Percentiles rank a stretch among this genome's conserved stretches.
Evolutionary conservation across 306 rosid species (phyloP).

Genomic region (Dryas drummondii): DNA sequence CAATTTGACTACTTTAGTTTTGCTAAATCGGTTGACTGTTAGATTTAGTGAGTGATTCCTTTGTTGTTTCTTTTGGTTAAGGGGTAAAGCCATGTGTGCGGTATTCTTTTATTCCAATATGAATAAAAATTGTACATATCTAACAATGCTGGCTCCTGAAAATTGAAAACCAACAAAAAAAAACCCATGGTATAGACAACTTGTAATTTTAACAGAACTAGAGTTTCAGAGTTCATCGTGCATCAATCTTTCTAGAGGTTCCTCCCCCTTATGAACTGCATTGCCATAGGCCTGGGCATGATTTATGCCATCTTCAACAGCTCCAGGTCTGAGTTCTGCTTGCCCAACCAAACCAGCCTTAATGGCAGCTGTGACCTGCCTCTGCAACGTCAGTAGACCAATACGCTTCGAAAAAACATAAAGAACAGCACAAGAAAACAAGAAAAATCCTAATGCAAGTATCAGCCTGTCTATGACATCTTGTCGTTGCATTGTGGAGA

Average conservation of each 20-base stretch:
- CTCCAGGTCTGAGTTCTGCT: constrained; percentile 47
- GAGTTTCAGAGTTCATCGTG: constrained; percentile 63
- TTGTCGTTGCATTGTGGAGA: constrained; percentile 93
- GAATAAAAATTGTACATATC: not conserved
- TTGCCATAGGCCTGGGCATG: constrained; percentile 41
- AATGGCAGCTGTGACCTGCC: constrained; percentile 72
- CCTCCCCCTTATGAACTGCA: constrained; percentile 36
- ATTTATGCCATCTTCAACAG: constrained; percentile 48
- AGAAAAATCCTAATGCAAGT: constrained; percentile 57
- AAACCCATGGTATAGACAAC: not conserved
- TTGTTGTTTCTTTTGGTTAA: not conserved
- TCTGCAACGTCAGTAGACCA: constrained; percentile 61
- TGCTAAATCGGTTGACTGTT: not conserved
- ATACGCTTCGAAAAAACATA: constrained; percentile 85
- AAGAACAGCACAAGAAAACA: constrained; percentile 78
- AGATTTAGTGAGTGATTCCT: not conserved
- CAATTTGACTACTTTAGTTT: not conserved
- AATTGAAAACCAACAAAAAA: not conserved
- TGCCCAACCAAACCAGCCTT: constrained; percentile 73
- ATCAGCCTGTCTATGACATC: constrained; percentile 88
- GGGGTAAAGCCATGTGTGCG: not conserved
- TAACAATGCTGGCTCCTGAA: not conserved
- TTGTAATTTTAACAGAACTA: not conserved
- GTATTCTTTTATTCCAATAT: not conserved
- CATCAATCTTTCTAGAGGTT: constrained; percentile 48